Conservation (phyloP, 1,284 basidiomycete genomes). For the Ceratobasidium sp. region DNA sequence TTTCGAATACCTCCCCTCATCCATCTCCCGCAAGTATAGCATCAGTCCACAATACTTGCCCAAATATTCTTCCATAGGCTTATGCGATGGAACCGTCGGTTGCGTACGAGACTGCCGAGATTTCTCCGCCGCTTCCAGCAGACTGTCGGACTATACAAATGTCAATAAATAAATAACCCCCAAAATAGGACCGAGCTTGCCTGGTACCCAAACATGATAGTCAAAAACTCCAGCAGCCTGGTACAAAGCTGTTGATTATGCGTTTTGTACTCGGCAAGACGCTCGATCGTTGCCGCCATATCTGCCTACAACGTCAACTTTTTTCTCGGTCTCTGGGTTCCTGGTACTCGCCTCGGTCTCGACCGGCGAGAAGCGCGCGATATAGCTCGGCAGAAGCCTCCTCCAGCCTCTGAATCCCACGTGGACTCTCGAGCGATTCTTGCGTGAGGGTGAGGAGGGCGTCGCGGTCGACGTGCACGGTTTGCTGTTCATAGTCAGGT, state of each 20-base stretch:
- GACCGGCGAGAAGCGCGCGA: conserved; percentile 92
- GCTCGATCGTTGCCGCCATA: conserved; percentile 94
- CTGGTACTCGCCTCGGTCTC: conserved; percentile 76
- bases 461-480: conserved; percentile 88
- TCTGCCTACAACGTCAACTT: conserved; percentile 63
- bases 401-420: conserved; percentile 86
- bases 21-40: conserved; percentile 96
- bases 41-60: conserved; percentile 91
- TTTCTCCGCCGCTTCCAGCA: conserved; percentile 55
- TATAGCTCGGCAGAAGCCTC: conserved; percentile 90
- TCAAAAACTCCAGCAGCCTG: conserved; percentile 88
- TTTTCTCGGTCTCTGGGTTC: neutral
- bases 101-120: conserved; percentile 48
- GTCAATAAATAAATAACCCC: conserved; percentile 11
- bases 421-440: conserved; percentile 83
- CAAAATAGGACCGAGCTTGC: conserved; percentile 59
- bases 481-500: conserved; percentile 71
- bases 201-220: conserved; percentile 91
- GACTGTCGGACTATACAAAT: conserved; percentile 56
- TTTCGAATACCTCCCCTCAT: conserved; percentile 84
- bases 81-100: conserved; percentile 68
- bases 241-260: conserved; percentile 93
- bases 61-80: conserved; percentile 82
- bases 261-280: conserved; percentile 89
- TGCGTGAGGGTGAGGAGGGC: conserved; percentile 84